Evolutionary conservation across 2,329 filamentous ascomycete genomes (phyloP).

Genomic region (Rhynchosporium agropyri): DNA sequence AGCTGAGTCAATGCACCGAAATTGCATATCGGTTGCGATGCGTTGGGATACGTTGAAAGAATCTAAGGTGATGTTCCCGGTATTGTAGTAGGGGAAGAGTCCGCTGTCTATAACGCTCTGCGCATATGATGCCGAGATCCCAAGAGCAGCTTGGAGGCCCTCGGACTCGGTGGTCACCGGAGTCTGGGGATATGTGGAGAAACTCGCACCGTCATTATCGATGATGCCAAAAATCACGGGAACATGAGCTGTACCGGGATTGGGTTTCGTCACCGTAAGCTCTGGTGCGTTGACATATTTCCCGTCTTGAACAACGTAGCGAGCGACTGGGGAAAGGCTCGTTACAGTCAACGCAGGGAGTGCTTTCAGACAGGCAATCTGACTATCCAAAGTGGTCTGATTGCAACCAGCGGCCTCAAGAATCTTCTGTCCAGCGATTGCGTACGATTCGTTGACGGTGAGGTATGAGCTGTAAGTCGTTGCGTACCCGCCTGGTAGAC

Average conservation of each 20-base stretch:
- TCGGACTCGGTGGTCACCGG: conserved; percentile 47
- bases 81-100: conserved; percentile 52
- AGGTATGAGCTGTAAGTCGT: conserved; percentile 58
- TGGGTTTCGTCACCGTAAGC: conserved; percentile 48
- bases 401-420: conserved; percentile 53
- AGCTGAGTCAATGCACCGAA: conserved; percentile 58
- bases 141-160: conserved; percentile 49
- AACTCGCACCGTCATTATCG: conserved; percentile 54
- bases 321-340: conserved; percentile 46
- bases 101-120: conserved; percentile 48
- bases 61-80: conserved; percentile 55
- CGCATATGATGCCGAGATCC: conserved; percentile 49
- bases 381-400: conserved; percentile 45
- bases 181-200: conserved; percentile 49
- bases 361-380: conserved; percentile 51
- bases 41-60: conserved; percentile 57
- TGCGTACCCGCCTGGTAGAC: conserved; percentile 51
- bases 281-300: conserved; percentile 52
- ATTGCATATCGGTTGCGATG: conserved; percentile 55
- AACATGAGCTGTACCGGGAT: conserved; percentile 51
- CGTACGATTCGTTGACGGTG: conserved; percentile 53
- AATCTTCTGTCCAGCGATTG: conserved; percentile 51
- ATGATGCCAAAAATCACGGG: conserved; percentile 55
- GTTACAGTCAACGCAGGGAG: conserved; percentile 47
- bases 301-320: conserved; percentile 58